A percentile compares a stretch with the other conserved stretches of the same genome.
Conservation (phyloP, 345 rosid species). For the Murraya koenigii region DNA sequence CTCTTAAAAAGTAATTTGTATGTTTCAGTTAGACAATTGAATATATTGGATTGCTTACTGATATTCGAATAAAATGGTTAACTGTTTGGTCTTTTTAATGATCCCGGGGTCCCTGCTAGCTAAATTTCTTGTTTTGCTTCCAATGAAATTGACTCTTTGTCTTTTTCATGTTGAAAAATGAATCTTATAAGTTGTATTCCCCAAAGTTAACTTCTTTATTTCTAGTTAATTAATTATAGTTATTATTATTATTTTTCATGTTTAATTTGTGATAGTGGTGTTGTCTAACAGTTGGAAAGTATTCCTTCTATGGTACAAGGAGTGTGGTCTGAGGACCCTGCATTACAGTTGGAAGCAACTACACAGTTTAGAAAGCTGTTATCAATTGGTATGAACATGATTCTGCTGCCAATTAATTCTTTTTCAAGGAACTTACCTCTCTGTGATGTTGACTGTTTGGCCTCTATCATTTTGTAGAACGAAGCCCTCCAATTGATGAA, state of each 20-base stretch:
- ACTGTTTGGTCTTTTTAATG: background rate
- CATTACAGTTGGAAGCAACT: constrained; percentile 68
- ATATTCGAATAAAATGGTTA: background rate
- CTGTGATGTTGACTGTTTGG: background rate
- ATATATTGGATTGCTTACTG: background rate
- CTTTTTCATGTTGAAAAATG: background rate
- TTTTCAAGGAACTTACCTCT: background rate
- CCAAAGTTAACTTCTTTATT: background rate
- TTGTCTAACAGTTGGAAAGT: constrained; percentile 60
- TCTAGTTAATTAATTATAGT: background rate
- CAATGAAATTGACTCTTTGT: background rate
- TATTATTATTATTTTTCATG: background rate
- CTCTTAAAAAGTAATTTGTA: background rate
- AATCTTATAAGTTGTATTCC: background rate
- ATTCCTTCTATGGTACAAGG: constrained; percentile 77
- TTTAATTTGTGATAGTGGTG: constrained; percentile 15
- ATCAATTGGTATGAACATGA: constrained; percentile 55
- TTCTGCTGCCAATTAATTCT: background rate
- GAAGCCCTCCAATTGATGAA: constrained; percentile 87
- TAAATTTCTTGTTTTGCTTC: background rate
- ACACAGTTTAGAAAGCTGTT: constrained; percentile 76
- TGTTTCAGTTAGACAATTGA: background rate
- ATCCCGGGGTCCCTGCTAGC: background rate
- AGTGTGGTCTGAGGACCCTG: constrained; percentile 61
- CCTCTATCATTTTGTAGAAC: constrained; percentile 44